These are phyloP conservation scores for Apiospora hydei DNA, from an alignment of 2,329 filamentous ascomycete genomes.

Conservation along the genomic window DNA sequence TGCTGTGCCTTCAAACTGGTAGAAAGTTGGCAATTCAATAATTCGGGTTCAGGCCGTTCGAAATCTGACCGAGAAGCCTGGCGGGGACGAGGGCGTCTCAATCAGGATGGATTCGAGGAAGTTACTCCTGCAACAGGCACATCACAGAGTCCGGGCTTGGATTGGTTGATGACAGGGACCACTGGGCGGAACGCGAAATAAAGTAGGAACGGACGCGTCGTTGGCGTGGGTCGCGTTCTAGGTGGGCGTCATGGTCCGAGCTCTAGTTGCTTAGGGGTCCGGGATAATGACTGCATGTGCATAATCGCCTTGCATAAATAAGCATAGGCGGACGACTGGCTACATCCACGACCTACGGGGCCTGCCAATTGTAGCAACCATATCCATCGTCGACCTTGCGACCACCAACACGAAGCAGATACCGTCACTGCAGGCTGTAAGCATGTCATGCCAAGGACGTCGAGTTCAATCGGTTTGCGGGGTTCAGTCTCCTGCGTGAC, in stretches of 20 bases:
- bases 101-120: constrained; percentile 20
- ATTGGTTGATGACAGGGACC: constrained; percentile 9
- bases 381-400: too few relatives aligned
- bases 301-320: too few relatives aligned
- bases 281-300: too few relatives aligned
- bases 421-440: too few relatives aligned
- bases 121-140: neutral
- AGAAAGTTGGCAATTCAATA: neutral
- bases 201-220: constrained; percentile 10
- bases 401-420: too few relatives aligned
- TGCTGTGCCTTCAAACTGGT: neutral
- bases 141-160: neutral
- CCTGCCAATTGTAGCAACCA: too few relatives aligned
- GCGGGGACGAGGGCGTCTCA: neutral
- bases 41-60: neutral
- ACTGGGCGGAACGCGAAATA: constrained; percentile 1
- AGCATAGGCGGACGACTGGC: too few relatives aligned
- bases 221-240: neutral
- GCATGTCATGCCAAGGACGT: too few relatives aligned
- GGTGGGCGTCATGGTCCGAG: neutral
- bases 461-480: too few relatives aligned
- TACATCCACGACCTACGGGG: too few relatives aligned
- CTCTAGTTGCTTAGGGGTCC: neutral
- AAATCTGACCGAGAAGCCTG: neutral
- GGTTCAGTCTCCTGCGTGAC: too few relatives aligned